Evolutionary conservation across 495 filamentous ascomycete species (phyloP).

Genomic region (Paragyromitra xinjiangensis): DNA sequence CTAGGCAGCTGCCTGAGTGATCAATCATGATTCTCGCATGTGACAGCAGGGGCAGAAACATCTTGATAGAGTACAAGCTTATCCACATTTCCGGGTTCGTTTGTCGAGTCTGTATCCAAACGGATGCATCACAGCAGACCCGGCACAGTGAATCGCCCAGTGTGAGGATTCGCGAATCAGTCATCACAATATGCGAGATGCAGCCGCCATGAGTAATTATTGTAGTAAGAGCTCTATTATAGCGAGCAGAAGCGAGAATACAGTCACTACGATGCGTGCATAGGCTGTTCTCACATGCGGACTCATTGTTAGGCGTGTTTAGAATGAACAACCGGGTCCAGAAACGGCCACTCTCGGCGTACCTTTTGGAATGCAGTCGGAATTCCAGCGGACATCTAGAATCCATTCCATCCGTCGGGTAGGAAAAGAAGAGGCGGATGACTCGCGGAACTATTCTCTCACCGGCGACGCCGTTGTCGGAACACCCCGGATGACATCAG

Average conservation of each 20-base stretch:
- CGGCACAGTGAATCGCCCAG: neutral
- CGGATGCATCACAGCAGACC: neutral
- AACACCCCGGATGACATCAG: constrained; percentile 5
- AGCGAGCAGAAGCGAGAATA: neutral
- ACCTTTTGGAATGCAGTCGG: neutral
- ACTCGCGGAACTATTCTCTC: neutral
- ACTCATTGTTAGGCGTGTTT: constrained; percentile 5
- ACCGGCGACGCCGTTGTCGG: neutral
- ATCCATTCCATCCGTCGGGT: too few relatives aligned
- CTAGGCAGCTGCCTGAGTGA: constrained; percentile 14
- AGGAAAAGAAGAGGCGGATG: neutral
- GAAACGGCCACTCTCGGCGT: neutral
- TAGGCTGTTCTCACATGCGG: constrained; percentile 5
- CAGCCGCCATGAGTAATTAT: constrained; percentile 6
- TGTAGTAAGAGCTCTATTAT: neutral
- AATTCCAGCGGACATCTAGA: too few relatives aligned
- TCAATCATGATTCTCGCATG: constrained; percentile 26
- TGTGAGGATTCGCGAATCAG: neutral
- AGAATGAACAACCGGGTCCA: neutral
- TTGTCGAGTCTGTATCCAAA: neutral
- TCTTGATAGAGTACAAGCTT: neutral
- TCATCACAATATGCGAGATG: neutral
- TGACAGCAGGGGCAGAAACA: constrained; percentile 7
- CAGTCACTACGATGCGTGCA: constrained; percentile 3
- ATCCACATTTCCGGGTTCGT: neutral